Evolutionary conservation across 179 eudicot species (phyloP), one percentile per base, ranked within the genome.

Genomic region (Silene coronaria): DNA sequence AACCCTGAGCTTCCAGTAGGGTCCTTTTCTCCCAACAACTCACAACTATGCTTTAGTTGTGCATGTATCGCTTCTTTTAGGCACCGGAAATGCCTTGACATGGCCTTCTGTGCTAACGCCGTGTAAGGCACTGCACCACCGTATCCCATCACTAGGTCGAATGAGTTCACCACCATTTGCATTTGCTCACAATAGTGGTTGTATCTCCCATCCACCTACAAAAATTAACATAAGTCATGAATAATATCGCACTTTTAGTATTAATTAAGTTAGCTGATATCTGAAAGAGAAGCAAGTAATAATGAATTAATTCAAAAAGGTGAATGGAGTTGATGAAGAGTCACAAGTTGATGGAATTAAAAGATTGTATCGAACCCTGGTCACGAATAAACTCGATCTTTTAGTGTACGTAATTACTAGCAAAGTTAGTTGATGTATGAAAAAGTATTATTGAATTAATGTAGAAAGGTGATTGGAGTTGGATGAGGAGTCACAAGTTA

Each of bases 141-240:
- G 6, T 84, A 89, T 0, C 99, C 99, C 97, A 95, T 88, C 22
- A 95, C 89, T 65, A 88, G 63, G 81, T 95, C 97, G 58, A 92
- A 95, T 36, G 97, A 89, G 83, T 92, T 95, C 72, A 92, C 97
- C 70, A 95, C 97, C 89, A 87, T 88, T 66, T 92, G 97, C 97
- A 95, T 95, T 83, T 91, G 96, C 80, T 92, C 95, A 51, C 99
- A 90, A 73, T 95, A 95, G 23, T 89, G 95, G 79, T 81, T 88
- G 84, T 95, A 92, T 78, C 99, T 88, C 72, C 91, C 79, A 67
- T 89, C 99, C 77, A 95, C 97, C 99, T 95, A 53, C 77, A 23
- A 67, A 6, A 13, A 76, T 51, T 51, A 51, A 53, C 21, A 53
- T n/a, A 53, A 53, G 58, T 53, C 19, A 53, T 53, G 58, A 53